Evolutionary conservation across 2,329 filamentous ascomycete genomes (phyloP), one percentile per base, ranked within the genome.

Genomic region (Penicillium hordei): DNA sequence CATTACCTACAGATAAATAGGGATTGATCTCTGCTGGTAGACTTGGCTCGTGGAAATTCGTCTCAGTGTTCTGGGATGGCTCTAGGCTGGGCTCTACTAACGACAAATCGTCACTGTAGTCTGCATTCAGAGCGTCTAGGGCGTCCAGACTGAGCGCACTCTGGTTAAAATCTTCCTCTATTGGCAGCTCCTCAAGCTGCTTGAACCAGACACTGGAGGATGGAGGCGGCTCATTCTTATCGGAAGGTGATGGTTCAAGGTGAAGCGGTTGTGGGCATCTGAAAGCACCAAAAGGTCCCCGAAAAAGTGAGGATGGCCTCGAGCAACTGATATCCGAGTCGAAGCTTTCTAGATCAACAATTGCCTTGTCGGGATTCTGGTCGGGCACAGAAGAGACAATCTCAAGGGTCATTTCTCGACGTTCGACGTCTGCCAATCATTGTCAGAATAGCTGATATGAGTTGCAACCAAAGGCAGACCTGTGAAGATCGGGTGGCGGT

Each of bases 271-370:
- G 15, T 10, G 36, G 12, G 17, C 57, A 44, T 19, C 57, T 60
- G 15, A 58, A 56, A 42, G 61, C 55, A 5, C 62, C 60, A 39
- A 65, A 65, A 6, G 62, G 62, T 0, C 62, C 62, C 17, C 43
- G 52, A 29, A 63, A 63, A 6, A 57, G 38, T 1, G 51, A 50
- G 17, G 55, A 60, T 0, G 39, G 36, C 1, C 23, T 17, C 12
- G 40, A 10, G 39, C 7, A 40, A 42, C 39, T 8, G 27, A 19
- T 31, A 12, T 44, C 33, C 23, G 36, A 23, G 1, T 59, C 54
- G 8, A 57, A 43, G n/a, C 38, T 55, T 10, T 65, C 61, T 23
- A 65, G 27, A 5, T 63, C 59, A 27, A 55, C 33, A 27, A 65
- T 46, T 4, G 55, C 60, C 27, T 55, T 54, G 13, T 48, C 29